phyloP scores from a whole-genome alignment of 2,329 filamentous ascomycete species.

The Malbranchea zuffiana region DNA sequence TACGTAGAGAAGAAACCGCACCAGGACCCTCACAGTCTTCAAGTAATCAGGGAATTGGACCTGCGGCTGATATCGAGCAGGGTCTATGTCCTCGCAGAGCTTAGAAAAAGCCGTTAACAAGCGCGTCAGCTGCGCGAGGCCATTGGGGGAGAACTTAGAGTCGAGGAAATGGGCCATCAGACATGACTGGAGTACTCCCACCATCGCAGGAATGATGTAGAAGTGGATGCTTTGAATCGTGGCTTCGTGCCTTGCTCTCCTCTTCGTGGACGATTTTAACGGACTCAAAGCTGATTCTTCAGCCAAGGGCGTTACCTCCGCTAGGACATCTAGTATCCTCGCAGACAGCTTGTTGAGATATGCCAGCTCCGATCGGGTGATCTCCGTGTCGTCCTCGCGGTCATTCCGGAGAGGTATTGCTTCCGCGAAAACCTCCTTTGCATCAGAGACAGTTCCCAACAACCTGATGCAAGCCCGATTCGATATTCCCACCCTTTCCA shows the following conservation, averaged over 20 bases:
- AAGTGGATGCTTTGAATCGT: too few species aligned
- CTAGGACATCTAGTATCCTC: too few species aligned
- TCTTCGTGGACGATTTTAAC: too few species aligned
- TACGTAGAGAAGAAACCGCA: conserved; percentile 11
- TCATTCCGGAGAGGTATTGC: conserved; percentile 6
- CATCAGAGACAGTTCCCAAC: conserved; percentile 9
- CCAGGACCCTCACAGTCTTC: conserved; percentile 8
- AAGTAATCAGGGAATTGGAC: conserved; percentile 9
- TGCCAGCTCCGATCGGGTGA: conserved; percentile 2
- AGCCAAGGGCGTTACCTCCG: too few species aligned
- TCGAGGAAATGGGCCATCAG: conserved; percentile 13
- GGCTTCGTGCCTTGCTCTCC: too few species aligned
- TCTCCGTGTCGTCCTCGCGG: conserved; percentile 1
- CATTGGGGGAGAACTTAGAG: conserved; percentile 3
- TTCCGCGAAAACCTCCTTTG: conserved; percentile 7
- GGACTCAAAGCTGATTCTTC: too few species aligned
- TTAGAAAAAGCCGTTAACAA: conserved; percentile 7
- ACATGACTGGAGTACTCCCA: conserved; percentile 13
- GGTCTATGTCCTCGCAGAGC: conserved; percentile 9
- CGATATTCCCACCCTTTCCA: conserved; percentile 4
- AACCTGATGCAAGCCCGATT: conserved; percentile 5
- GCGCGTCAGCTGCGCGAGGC: conserved; percentile 10
- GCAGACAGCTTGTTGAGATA: too few species aligned
- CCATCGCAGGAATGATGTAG: conserved; percentile 10
- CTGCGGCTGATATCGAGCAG: conserved; percentile 3